Percentiles rank a stretch among this genome's conserved stretches.
These are phyloP conservation scores for Rhodamnia argentea DNA, from an alignment of 345 rosid species.

Conservation along the genomic window DNA sequence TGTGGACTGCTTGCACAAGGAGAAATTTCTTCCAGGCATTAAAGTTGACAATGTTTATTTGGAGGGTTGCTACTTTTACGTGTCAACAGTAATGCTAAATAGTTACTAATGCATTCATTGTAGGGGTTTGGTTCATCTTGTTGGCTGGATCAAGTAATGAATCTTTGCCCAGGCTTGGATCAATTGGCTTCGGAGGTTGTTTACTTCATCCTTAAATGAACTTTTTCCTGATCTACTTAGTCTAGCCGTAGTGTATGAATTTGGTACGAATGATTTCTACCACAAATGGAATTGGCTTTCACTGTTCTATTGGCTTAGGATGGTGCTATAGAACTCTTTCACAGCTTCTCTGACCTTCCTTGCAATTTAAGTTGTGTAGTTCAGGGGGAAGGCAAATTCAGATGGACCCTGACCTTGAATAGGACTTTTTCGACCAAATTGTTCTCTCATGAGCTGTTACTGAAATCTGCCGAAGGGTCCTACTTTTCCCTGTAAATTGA, in stretches of 20 bases:
- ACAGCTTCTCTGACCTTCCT: neutral
- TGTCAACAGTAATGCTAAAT: neutral
- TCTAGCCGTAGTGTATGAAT: neutral
- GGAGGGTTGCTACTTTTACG: neutral
- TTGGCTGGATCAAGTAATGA: constrained; percentile 80
- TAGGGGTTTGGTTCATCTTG: constrained; percentile 90
- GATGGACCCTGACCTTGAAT: neutral
- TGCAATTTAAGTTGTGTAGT: neutral
- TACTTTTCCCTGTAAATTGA: neutral
- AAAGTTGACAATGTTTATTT: constrained; percentile 73
- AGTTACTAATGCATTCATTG: neutral
- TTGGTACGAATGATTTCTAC: neutral
- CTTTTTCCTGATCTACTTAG: neutral
- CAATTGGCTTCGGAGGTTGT: constrained; percentile 67
- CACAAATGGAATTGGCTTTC: neutral
- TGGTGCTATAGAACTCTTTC: neutral
- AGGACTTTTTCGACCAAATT: neutral
- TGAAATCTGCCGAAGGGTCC: neutral
- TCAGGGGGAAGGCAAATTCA: neutral
- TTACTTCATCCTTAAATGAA: neutral
- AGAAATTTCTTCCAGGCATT: constrained; percentile 83
- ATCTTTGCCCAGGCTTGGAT: constrained; percentile 90
- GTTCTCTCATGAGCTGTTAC: neutral
- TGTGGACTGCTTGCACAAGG: constrained; percentile 70
- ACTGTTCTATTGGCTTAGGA: neutral